Percentiles rank a stretch among this genome's conserved stretches.
These are phyloP conservation scores for Solanum tarijense DNA, from an alignment of 257 asterid species.

Conservation along the genomic window DNA sequence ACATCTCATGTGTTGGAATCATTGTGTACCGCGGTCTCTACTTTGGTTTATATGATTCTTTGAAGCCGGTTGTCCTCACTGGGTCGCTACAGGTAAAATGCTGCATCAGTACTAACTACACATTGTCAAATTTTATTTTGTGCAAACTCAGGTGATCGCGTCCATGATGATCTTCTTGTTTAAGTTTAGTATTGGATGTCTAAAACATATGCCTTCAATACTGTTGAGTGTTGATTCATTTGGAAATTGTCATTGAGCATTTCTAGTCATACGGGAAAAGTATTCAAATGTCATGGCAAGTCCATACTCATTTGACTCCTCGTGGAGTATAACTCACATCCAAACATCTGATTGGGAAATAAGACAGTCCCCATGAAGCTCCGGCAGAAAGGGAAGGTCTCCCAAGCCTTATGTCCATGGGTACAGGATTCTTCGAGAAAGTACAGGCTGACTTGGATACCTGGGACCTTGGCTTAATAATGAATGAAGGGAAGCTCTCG, in stretches of 20 bases:
- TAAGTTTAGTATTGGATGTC: neutral
- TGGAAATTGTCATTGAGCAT: neutral
- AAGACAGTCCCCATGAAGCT: neutral
- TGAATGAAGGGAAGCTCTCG: neutral
- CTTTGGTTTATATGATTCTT: constrained; percentile 35
- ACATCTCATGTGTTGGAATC: constrained; percentile 37
- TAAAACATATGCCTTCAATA: neutral
- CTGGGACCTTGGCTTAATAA: neutral
- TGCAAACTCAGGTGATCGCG: neutral
- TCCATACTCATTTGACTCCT: neutral
- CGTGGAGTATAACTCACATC: neutral
- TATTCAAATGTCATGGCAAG: neutral
- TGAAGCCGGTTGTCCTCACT: constrained; percentile 33
- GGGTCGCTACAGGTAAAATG: constrained; percentile 21
- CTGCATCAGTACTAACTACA: neutral
- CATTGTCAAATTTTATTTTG: neutral
- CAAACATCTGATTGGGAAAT: neutral
- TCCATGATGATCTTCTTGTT: neutral
- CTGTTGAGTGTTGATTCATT: neutral
- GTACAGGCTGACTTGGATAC: neutral
- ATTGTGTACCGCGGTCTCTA: constrained; percentile 41
- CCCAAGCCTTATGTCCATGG: neutral
- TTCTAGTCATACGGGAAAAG: neutral
- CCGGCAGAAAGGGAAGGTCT: neutral
- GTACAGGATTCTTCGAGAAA: neutral